These are phyloP conservation scores for Hirsutella minnesotensis DNA, from an alignment of 2,329 filamentous ascomycete genomes.

Conservation along the genomic window DNA sequence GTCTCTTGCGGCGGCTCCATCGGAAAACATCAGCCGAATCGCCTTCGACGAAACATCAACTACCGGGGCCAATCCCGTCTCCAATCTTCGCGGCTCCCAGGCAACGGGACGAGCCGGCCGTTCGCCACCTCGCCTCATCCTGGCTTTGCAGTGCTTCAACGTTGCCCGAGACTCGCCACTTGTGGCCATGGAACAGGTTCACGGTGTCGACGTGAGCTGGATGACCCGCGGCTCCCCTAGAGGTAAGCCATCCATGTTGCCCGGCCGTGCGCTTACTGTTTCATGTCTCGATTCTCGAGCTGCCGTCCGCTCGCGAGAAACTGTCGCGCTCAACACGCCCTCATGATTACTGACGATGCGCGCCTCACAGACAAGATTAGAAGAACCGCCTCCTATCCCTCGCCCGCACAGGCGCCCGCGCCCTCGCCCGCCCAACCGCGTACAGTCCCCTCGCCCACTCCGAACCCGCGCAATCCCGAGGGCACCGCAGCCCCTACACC, in stretches of 20 bases:
- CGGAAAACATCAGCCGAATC: neutral
- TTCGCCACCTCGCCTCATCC: neutral
- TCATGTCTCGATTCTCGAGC: no score
- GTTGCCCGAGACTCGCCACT: neutral
- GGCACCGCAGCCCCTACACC: slow-evolving; percentile 12
- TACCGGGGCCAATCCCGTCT: no score
- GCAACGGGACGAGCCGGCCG: no score
- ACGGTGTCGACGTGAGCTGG: slow-evolving; percentile 83
- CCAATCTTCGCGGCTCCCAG: no score
- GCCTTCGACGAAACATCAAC: neutral
- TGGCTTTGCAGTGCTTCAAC: neutral
- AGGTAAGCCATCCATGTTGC: slow-evolving; percentile 60
- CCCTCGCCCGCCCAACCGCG: slow-evolving; percentile 20
- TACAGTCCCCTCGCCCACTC: slow-evolving; percentile 17
- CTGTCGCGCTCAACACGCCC: no score
- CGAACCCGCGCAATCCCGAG: slow-evolving; percentile 14
- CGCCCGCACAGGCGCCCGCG: slow-evolving; percentile 12
- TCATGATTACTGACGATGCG: neutral
- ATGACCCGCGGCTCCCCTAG: slow-evolving; percentile 70
- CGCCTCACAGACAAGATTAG: slow-evolving; percentile 16
- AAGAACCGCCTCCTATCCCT: slow-evolving; percentile 14
- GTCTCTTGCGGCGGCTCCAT: no score
- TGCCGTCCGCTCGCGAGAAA: neutral
- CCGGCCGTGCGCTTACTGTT: no score
- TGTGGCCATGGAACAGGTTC: slow-evolving; percentile 61